Evolutionary conservation across 106 monocot species (phyloP).

Genomic region (Iris macrosiphon): DNA sequence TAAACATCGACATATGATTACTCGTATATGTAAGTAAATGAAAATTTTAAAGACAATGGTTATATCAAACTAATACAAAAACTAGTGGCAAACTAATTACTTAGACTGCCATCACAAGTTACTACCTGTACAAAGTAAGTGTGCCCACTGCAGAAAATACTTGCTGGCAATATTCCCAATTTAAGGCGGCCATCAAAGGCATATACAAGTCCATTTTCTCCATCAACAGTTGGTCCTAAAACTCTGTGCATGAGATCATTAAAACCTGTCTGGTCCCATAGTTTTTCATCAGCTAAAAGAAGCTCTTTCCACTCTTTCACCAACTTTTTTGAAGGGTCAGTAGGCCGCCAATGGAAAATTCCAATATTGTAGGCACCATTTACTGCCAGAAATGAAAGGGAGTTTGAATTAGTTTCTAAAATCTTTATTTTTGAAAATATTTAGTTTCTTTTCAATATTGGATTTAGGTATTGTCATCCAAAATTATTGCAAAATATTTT

Average conservation of each 20-base stretch:
- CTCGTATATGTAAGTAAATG: too few species aligned
- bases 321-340: constrained; percentile 55
- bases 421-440: too few species aligned
- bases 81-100: too few species aligned
- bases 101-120: background rate
- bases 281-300: constrained; percentile 60
- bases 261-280: constrained; percentile 92
- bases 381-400: constrained; percentile 24
- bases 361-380: constrained; percentile 87
- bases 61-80: background rate
- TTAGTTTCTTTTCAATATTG: too few species aligned
- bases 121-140: constrained; percentile 96
- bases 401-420: too few species aligned
- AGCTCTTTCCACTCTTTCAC: constrained; percentile 90
- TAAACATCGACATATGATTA: background rate
- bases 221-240: constrained; percentile 58
- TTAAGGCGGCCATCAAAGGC: constrained; percentile 82
- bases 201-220: constrained; percentile 69
- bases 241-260: constrained; percentile 72
- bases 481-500: too few species aligned
- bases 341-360: constrained; percentile 92
- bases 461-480: too few species aligned
- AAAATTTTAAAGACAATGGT: background rate
- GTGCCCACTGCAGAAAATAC: constrained; percentile 98
- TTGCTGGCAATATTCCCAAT: constrained; percentile 82